Conservation (phyloP, 2,329 filamentous ascomycete genomes). For the Calonectria fujianensis region DNA sequence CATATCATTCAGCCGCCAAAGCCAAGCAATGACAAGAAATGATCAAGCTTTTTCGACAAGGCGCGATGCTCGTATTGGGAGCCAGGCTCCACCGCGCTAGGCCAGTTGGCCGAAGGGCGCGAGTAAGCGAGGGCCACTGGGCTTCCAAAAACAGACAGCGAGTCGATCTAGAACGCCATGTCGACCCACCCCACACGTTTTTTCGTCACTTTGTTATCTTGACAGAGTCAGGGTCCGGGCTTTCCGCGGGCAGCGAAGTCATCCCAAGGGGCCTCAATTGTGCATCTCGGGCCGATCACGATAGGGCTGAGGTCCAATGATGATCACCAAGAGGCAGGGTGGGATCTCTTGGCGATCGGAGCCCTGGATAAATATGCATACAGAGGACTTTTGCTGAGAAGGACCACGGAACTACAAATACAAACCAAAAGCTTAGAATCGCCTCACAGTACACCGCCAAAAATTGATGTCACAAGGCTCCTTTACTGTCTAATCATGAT, state of each 20-base stretch:
- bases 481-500: neutral
- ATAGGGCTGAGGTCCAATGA: slow-evolving; percentile 13
- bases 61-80: slow-evolving; percentile 22
- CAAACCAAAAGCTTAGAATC: neutral
- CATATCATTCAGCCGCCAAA: neutral
- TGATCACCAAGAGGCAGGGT: neutral
- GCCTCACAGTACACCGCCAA: neutral
- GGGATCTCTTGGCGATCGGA: slow-evolving; percentile 18
- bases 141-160: slow-evolving; percentile 11
- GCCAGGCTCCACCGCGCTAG: slow-evolving; percentile 6
- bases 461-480: neutral
- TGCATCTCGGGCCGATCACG: neutral
- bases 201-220: slow-evolving; percentile 1
- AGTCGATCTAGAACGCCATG: slow-evolving; percentile 17
- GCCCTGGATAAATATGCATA: neutral
- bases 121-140: slow-evolving; percentile 7
- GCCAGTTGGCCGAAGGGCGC: slow-evolving; percentile 20
- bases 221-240: slow-evolving; percentile 14
- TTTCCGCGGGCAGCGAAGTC: neutral
- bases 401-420: too few relatives aligned
- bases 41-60: slow-evolving; percentile 23
- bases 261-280: neutral
- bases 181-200: slow-evolving; percentile 4
- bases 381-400: too few relatives aligned
- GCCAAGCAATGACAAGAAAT: slow-evolving; percentile 19